Base-by-base conservation (phyloP, 371 early-diverging fungal genomes). In the Hamiltosporidium tvaerminnensis region DNA sequence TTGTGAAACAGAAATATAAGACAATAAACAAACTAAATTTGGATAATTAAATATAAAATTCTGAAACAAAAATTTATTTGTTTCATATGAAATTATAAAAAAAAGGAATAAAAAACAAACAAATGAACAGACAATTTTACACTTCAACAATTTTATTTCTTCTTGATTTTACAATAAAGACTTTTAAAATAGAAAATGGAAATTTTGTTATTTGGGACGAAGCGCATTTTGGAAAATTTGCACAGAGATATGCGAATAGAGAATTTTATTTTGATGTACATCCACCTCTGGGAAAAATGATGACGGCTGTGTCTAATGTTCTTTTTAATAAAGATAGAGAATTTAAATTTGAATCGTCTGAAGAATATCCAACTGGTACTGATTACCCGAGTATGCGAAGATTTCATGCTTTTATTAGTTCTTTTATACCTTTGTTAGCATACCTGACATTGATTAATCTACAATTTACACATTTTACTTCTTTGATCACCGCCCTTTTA, bases 201-300 rank as follows among this genome's bases (percentile, higher is more conserved):
- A 44, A 68, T 47, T 75, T 66, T 66, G 76, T 76, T 23, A 53
- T 74, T 4, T 82, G 79, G 81, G 92, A 92, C 78, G 98, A 97
- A 78, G 96, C 93, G 5, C 97, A 96, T 72, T 95, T 96, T 83
- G 97, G 97, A 59, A 90, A 91, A 74, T 95, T 92, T 78, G 88
- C 91, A n/a, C 82, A 23, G 2, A 65, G 67, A 59, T 98, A 98
- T 72, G 77, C 96, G 36, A 82, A 84, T 2, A 77, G 87, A 30
- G 80, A 82, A 61, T 98, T 96, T 73, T 95, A 94, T 75, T 92
- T 92, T 76, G 97, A 98, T 78, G 97, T 96, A 0, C 99, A 98
- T 80, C 97, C 99, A 48, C 97, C 97, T 0, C 82, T 96, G 47
- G 97, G 96, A 53, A 98, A 98, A 78, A 89, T 96, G 82, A 80